Evolutionary conservation across 164 flowering plant genomes (phyloP).

Genomic region (Macadamia integrifolia): DNA sequence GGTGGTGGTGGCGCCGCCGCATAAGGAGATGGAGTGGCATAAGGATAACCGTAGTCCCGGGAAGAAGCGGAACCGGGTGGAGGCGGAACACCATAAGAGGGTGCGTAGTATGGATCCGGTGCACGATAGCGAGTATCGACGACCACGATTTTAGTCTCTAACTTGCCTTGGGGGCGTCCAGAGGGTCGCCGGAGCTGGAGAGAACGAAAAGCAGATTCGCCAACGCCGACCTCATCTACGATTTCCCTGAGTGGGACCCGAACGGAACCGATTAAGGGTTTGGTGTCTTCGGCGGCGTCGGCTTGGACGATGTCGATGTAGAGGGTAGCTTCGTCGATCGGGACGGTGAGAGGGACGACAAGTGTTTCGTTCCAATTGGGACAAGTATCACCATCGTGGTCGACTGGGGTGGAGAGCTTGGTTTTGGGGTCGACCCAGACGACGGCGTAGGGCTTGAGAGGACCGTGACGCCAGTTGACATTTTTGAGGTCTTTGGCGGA

Average conservation of each 20-base stretch:
- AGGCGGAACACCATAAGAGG: slow-evolving; percentile 42
- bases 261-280: slow-evolving; percentile 65
- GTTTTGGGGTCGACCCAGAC: slow-evolving; percentile 56
- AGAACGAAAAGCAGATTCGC: slow-evolving; percentile 11
- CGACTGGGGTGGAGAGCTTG: slow-evolving; percentile 57
- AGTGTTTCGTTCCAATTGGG: slow-evolving; percentile 64
- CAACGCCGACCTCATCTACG: slow-evolving; percentile 48
- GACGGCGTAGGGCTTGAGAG: slow-evolving; percentile 66
- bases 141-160: slow-evolving; percentile 39
- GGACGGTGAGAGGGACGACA: slow-evolving; percentile 38
- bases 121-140: slow-evolving; percentile 34
- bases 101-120: slow-evolving; percentile 34
- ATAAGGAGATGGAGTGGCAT: neutral
- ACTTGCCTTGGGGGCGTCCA: slow-evolving; percentile 78
- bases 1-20: neutral
- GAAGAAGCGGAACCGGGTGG: slow-evolving; percentile 1
- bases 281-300: slow-evolving; percentile 34
- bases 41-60: slow-evolving; percentile 4
- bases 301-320: slow-evolving; percentile 59
- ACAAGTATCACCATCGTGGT: slow-evolving; percentile 46
- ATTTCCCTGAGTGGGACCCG: slow-evolving; percentile 39
- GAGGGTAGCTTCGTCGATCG: slow-evolving; percentile 40
- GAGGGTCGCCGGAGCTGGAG: slow-evolving; percentile 75
- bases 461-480: slow-evolving; percentile 85
- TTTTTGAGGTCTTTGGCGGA: slow-evolving; percentile 76